Evolutionary conservation across 768 basidiomycete species (phyloP), one percentile per base, ranked within the genome.

Genomic region (Podaxis carcinomalis): DNA sequence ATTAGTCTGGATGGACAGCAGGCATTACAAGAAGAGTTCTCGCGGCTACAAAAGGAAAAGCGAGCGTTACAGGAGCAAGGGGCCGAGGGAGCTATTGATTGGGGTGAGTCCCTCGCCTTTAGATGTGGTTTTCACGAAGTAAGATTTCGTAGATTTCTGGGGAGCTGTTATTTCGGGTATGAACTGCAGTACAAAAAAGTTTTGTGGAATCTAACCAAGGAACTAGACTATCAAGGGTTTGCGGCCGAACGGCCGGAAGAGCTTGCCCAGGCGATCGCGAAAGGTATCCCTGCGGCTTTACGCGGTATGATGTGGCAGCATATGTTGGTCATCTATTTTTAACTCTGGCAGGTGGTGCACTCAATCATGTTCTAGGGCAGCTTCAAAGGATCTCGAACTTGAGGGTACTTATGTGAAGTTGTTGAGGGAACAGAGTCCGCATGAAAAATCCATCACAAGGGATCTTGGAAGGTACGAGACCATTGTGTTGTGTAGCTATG

Each of bases 231-330:
- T 70, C 91, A 94, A 69, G 78, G 75, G 3, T 96, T 95, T 59
- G 97, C 97, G 4, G 75, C 90, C 13, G 84, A 88, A 54, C 77
- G 86, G 59, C 82, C 96, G 3, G 86, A 91, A 63, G 82, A 88
- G 62, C 77, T 99, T 25, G 93, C 93, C 1, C 80, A 81, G 67
- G 96, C 95, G 3, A 99, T 99, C 56, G 94, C 97, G 65, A 82
- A 80, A 63, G 97, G 97, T 3, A 93, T 99, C 42, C 97, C 97
- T 13, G 78, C 84, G 46, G 86, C 93, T 1, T 75, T 95, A 51
- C 85, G 94, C 54, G 94, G 94, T 51, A 96, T 98, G 88, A 86
- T 96, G 79, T 98, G 92, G 93, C 95, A 97, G 71, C 80, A 96
- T 71, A 97, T 96, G 94, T 92, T 77, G 65, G 56, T 61, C 5